phyloP scores from a whole-genome alignment of 2,329 filamentous ascomycete genomes.

The Colletotrichum acutatum region DNA sequence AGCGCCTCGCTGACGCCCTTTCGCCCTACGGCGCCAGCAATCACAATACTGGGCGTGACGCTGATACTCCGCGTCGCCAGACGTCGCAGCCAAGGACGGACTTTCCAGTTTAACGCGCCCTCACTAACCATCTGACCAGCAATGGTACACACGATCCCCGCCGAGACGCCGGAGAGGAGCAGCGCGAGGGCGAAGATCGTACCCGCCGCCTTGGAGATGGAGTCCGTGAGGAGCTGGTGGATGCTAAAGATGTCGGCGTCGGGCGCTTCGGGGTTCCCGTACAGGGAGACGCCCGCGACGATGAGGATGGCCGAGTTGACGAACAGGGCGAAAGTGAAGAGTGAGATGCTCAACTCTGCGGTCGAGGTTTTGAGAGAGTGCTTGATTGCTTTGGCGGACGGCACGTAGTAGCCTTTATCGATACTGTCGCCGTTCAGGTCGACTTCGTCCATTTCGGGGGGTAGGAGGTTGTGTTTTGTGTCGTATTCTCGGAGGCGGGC shows the following conservation, averaged over 20 bases:
- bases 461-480: constrained; percentile 63
- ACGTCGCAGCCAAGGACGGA: constrained; percentile 82
- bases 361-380: constrained; percentile 80
- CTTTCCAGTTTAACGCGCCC: constrained; percentile 79
- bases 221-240: constrained; percentile 74
- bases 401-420: constrained; percentile 72
- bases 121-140: constrained; percentile 90
- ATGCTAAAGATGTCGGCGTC: constrained; percentile 87
- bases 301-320: constrained; percentile 87
- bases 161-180: constrained; percentile 81
- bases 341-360: constrained; percentile 74
- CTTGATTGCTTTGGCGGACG: constrained; percentile 77
- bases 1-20: constrained; percentile 77
- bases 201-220: constrained; percentile 79
- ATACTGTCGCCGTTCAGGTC: constrained; percentile 34
- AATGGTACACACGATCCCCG: constrained; percentile 90
- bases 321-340: constrained; percentile 87
- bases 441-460: constrained; percentile 42
- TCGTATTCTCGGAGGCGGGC: constrained; percentile 74
- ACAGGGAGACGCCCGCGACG: constrained; percentile 82
- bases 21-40: constrained; percentile 81
- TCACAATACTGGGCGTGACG: constrained; percentile 84
- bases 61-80: constrained; percentile 82
- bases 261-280: constrained; percentile 67
- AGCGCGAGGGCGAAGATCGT: constrained; percentile 87